Evolutionary conservation across 2,329 filamentous ascomycete genomes (phyloP), one percentile per base, ranked within the genome.

Genomic region (Penicillium aurantiogriseum): DNA sequence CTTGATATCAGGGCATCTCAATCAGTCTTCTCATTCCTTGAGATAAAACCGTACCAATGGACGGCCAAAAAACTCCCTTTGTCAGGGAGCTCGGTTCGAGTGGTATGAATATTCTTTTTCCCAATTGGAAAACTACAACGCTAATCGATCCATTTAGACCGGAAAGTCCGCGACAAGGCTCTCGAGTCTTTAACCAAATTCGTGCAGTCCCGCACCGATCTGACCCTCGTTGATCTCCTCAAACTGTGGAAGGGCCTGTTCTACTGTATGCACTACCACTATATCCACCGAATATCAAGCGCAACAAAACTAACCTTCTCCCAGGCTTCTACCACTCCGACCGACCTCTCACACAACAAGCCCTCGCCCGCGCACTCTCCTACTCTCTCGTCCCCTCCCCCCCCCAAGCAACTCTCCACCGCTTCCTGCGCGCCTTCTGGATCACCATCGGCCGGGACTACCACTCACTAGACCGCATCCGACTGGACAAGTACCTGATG

Each of bases 231-330:
- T 64, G 92, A 96, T 63, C 80, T 91, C 49, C 81, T 93, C 59
- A 96, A 96, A 79, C 84, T 97, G 63, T 96, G 92, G 91, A 96
- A 95, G 72, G 93, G 92, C 5, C 84, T 97, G 21, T 97, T 94
- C 80, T 97, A 92, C 81, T 86, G 84, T 83, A 79, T 53, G 78
- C 63, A 21, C 5, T 13, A 35, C 29, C 46, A 25, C 42, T 33
- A 44, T n/a, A 27, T 19, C 8, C 5, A 2, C 31, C 25, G 31
- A 49, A 44, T n/a, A 42, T 2, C 39, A 10, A 42, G 17, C 5
- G 5, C 42, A 38, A 2, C 4, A 36, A 29, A 45, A 45, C n/a
- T 51, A 43, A 53, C 42, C 48, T 13, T n/a, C 49, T 40, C n/a
- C 27, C 48, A 82, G 88, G 88, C 70, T 85, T 94, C 69, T 97